These are phyloP conservation scores for Hypocreales sp. DNA, from an alignment of 2,329 filamentous ascomycete species.

Conservation along the genomic window DNA sequence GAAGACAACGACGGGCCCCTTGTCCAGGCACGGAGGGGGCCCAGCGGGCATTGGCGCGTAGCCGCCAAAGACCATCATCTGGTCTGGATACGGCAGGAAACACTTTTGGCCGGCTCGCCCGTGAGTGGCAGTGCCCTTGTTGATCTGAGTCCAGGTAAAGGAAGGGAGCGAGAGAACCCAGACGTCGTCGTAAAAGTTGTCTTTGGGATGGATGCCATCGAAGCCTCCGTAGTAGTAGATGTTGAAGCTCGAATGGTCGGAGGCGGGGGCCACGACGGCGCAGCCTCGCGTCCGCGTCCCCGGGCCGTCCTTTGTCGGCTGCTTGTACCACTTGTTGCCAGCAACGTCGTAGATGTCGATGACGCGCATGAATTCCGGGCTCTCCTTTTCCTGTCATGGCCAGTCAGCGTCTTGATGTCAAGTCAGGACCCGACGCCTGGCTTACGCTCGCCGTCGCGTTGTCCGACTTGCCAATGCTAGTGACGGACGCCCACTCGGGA, in stretches of 20 bases:
- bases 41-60: conserved; percentile 23
- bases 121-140: conserved; percentile 29
- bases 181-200: conserved; percentile 46
- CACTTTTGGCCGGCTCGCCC: conserved; percentile 62
- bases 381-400: conserved; percentile 36
- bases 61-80: conserved; percentile 68
- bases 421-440: no score
- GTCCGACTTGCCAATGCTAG: conserved; percentile 10
- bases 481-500: conserved; percentile 29
- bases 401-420: neutral
- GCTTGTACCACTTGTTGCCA: conserved; percentile 49
- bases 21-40: conserved; percentile 27
- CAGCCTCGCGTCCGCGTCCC: conserved; percentile 52
- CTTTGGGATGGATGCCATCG: conserved; percentile 26
- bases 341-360: conserved; percentile 70
- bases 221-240: conserved; percentile 79
- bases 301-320: conserved; percentile 45
- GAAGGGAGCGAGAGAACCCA: conserved; percentile 70
- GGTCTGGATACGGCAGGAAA: conserved; percentile 59
- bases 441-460: conserved; percentile 18
- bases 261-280: conserved; percentile 55
- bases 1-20: conserved; percentile 47
- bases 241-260: conserved; percentile 61
- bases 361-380: conserved; percentile 53
- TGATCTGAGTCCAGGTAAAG: conserved; percentile 58